Base-by-base conservation (phyloP, 306 rosid genomes). In the Prunus salicina region DNA sequence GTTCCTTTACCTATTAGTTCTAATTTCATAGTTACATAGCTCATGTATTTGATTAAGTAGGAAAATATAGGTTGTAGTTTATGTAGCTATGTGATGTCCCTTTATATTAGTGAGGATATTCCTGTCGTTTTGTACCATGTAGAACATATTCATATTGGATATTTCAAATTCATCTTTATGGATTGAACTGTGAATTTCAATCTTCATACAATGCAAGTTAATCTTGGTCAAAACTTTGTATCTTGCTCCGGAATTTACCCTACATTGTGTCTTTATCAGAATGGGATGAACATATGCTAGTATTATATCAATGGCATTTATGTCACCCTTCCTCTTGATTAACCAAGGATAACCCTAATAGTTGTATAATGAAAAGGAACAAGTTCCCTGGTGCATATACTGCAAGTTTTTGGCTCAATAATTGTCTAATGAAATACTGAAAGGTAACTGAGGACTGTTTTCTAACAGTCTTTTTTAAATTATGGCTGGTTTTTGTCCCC, bases 41-140 rank as follows among this genome's bases (percentile, higher is more conserved):
- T 57, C n/a, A 60, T 47, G 66, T 60, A 55, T 77, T 30, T 67
- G 65, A 22, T 32, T 18, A 16, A 74, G 70, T 0, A 13, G 2
- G 50, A 32, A 77, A 25, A 47, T 13, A 32, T 8, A 16, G 22
- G 70, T 49, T 68, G 65, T n/a, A 41, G 30, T 50, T 22, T 34
- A 38, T 68, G 79, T 11, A 61, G 52, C 46, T 62, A 74, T 75
- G n/a, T n/a, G 51, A 50, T 50, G 49, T 74, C 20, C 50, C 27
- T 2, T 15, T 20, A 46, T 20, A 51, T n/a, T 28, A 19, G 34
- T 16, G 51, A 3, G 34, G 79, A 30, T n/a, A 50, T 50, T 74
- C 7, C 78, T 13, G 2, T 49, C 1, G 30, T 27, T 28, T 47
- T 28, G 3, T 32, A 50, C n/a, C 1, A 49, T 0, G 2, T 47